phyloP scores from a whole-genome alignment of 768 basidiomycete genomes.

The Lyophyllum atratum region DNA sequence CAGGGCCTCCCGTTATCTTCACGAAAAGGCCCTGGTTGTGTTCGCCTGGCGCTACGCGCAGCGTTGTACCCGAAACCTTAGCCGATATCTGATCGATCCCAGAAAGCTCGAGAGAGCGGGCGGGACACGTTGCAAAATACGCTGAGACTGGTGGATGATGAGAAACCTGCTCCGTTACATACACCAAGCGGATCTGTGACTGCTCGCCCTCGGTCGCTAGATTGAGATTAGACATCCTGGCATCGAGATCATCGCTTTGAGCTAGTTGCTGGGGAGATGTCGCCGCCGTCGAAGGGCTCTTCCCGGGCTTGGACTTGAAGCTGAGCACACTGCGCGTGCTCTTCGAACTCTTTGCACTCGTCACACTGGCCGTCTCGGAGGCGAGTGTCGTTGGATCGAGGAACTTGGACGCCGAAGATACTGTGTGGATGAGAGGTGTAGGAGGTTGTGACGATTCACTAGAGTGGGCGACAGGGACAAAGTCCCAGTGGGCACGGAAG shows the following conservation, averaged over 20 bases:
- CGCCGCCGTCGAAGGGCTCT: constrained; percentile 56
- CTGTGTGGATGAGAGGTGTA: constrained; percentile 43
- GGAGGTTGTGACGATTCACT: constrained; percentile 48
- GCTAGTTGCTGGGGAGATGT: constrained; percentile 50
- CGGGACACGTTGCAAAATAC: constrained; percentile 77
- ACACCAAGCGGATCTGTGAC: constrained; percentile 58
- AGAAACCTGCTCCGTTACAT: constrained; percentile 91
- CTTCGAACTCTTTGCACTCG: constrained; percentile 62
- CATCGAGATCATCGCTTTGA: constrained; percentile 45
- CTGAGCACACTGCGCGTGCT: constrained; percentile 62
- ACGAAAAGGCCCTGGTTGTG: constrained; percentile 91
- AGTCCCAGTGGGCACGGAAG: constrained; percentile 87
- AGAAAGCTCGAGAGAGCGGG: constrained; percentile 64
- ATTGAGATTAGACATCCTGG: constrained; percentile 62
- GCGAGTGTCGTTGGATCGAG: constrained; percentile 15
- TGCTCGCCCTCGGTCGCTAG: constrained; percentile 29
- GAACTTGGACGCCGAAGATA: constrained; percentile 23
- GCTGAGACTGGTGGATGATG: constrained; percentile 97
- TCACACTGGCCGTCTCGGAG: constrained; percentile 58
- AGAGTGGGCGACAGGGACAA: constrained; percentile 60
- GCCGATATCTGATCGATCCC: constrained; percentile 95
- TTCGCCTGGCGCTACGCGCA: constrained; percentile 81
- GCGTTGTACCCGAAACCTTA: constrained; percentile 83
- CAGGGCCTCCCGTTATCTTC: constrained; percentile 69
- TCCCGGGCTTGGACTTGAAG: constrained; percentile 50